Conservation (phyloP, 352 stramenopile species). For the Saprolegnia diclina region DNA sequence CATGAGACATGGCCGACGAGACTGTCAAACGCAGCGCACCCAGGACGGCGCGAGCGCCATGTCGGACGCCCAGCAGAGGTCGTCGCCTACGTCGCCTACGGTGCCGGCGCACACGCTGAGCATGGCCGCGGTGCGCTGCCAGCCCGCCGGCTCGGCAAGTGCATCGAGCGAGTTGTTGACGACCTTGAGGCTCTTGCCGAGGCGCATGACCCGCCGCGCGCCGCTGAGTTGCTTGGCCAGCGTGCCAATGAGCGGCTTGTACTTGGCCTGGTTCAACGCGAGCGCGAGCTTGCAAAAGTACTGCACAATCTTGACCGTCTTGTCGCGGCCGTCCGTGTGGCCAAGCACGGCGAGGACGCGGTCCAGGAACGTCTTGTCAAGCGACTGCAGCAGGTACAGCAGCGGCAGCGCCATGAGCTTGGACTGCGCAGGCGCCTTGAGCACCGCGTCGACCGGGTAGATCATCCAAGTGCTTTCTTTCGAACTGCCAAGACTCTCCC, state of each 20-base stretch:
- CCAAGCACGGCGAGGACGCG: conserved; percentile 13
- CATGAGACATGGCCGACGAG: not conserved
- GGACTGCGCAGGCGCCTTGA: not conserved
- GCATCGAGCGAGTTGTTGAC: conserved; percentile 13
- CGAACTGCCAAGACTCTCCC: not conserved
- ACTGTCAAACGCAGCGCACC: not conserved
- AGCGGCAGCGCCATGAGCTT: not conserved
- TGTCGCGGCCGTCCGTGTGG: conserved; percentile 25
- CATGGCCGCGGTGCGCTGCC: conserved; percentile 12
- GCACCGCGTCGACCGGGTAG: conserved; percentile 7
- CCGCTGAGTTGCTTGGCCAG: conserved; percentile 23
- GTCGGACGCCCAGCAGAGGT: conserved; percentile 24
- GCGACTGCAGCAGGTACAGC: not conserved
- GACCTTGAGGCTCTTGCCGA: conserved; percentile 21
- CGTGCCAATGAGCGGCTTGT: conserved; percentile 20
- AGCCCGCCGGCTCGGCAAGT: conserved; percentile 4
- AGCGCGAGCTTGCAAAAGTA: conserved; percentile 26
- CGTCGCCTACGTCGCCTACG: conserved; percentile 18
- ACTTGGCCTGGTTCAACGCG: conserved; percentile 24
- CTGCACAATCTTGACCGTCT: conserved; percentile 21
- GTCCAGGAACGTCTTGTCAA: conserved; percentile 11
- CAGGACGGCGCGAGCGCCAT: conserved; percentile 7
- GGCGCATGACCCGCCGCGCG: conserved; percentile 15
- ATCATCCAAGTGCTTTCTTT: not conserved
- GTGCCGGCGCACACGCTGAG: not conserved